These are phyloP conservation scores for Cyberlindnera mycetangii DNA, from an alignment of 805 yeast species.

Conservation along the genomic window DNA sequence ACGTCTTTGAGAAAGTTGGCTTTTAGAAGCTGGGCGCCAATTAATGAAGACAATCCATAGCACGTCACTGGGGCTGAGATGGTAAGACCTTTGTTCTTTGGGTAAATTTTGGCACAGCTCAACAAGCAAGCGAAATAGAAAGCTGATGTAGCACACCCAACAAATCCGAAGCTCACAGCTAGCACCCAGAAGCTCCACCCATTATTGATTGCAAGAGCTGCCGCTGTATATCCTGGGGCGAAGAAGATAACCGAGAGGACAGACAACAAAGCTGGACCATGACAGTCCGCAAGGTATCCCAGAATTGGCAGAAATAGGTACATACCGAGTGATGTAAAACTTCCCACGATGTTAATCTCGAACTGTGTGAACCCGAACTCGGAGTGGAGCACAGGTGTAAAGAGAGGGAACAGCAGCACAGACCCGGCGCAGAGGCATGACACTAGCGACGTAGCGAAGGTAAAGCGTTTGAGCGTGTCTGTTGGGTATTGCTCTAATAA, in stretches of 20 bases:
- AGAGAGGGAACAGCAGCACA: constrained; percentile 76
- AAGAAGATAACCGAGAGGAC: constrained; percentile 57
- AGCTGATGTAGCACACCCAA: constrained; percentile 73
- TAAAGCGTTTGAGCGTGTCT: constrained; percentile 38
- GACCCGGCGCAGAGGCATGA: constrained; percentile 81
- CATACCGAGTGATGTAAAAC: constrained; percentile 74
- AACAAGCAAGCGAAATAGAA: constrained; percentile 67
- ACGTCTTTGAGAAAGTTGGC: constrained; percentile 29
- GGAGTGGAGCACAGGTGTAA: constrained; percentile 63
- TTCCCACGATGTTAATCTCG: constrained; percentile 69
- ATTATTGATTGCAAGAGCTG: constrained; percentile 35
- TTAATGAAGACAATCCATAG: constrained; percentile 78
- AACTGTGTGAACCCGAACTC: constrained; percentile 62
- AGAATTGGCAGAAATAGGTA: constrained; percentile 79
- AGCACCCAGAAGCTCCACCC: constrained; percentile 33
- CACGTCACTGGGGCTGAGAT: constrained; percentile 86
- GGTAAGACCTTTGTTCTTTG: constrained; percentile 71
- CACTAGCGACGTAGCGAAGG: constrained; percentile 55
- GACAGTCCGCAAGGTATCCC: constrained; percentile 82
- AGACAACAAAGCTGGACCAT: constrained; percentile 75
- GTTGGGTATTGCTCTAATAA: constrained; percentile 41
- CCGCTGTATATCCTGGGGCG: constrained; percentile 63
- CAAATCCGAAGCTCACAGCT: constrained; percentile 50
- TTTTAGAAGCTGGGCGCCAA: constrained; percentile 63
- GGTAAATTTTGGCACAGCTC: constrained; percentile 85